Evolutionary conservation across 805 yeast genomes (phyloP).

Genomic region (Pichia rugopelliculosa): DNA sequence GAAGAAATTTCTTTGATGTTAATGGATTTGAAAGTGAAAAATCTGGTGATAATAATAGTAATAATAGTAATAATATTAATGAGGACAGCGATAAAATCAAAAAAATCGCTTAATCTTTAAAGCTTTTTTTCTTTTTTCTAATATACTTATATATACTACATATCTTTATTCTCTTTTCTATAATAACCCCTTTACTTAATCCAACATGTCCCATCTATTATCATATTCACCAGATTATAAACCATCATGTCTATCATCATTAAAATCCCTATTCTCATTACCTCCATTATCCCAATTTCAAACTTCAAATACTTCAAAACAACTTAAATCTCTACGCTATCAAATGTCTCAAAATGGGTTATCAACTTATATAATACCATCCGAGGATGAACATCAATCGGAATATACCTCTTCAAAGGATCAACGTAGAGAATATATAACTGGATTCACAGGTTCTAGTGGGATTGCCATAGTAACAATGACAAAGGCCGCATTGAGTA

Average conservation of each 20-base stretch:
- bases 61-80: no score
- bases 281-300: background rate
- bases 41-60: background rate
- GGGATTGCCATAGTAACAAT: constrained; percentile 82
- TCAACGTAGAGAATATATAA: constrained; percentile 72
- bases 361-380: constrained; percentile 40
- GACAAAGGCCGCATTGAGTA: constrained; percentile 67
- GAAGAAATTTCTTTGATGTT: constrained; percentile 72
- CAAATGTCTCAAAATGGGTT: constrained; percentile 36
- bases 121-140: no score
- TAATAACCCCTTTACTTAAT: no score
- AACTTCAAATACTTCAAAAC: background rate
- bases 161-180: no score
- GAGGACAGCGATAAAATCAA: no score
- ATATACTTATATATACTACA: no score
- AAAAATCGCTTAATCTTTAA: no score
- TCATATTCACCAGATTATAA: constrained; percentile 10
- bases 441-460: constrained; percentile 90
- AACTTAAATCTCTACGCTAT: constrained; percentile 30
- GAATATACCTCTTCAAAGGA: constrained; percentile 83
- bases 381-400: constrained; percentile 91
- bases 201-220: no score
- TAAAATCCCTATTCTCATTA: background rate
- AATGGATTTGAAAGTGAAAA: constrained; percentile 18
- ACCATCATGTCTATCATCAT: constrained; percentile 7